These are phyloP conservation scores for Phytophthora melonis DNA, from an alignment of 352 stramenopile species.

Conservation along the genomic window DNA sequence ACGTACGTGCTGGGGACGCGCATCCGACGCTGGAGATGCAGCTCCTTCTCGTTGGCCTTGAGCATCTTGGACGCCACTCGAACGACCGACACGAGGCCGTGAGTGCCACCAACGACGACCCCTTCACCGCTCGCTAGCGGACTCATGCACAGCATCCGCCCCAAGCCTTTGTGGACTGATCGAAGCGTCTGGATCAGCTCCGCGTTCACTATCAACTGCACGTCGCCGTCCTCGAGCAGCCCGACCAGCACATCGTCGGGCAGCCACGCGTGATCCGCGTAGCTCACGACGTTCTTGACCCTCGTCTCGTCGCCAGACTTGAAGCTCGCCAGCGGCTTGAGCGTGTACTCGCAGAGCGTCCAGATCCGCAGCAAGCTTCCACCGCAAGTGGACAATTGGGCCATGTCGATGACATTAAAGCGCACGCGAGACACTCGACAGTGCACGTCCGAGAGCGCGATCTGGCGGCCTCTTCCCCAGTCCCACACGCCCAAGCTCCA, in stretches of 20 bases:
- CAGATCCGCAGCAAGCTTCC: constrained; percentile 78
- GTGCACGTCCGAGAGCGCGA: constrained; percentile 73
- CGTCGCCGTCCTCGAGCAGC: constrained; percentile 74
- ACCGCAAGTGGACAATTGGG: constrained; percentile 77
- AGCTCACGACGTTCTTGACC: constrained; percentile 52
- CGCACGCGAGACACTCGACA: constrained; percentile 73
- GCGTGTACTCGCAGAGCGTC: constrained; percentile 77
- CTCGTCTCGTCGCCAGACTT: constrained; percentile 78
- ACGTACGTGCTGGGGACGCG: constrained; percentile 58
- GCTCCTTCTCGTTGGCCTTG: constrained; percentile 66
- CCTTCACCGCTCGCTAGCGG: constrained; percentile 58
- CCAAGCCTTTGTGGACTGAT: constrained; percentile 58
- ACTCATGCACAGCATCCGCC: constrained; percentile 48
- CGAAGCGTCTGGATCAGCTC: constrained; percentile 78
- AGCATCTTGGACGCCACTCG: constrained; percentile 66
- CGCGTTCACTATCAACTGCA: constrained; percentile 80
- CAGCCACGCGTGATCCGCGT: constrained; percentile 80
- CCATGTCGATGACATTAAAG: constrained; percentile 85
- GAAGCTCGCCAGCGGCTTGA: constrained; percentile 79
- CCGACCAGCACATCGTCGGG: constrained; percentile 71
- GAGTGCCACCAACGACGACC: constrained; percentile 65
- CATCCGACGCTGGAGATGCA: constrained; percentile 75
- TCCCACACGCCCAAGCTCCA: constrained; percentile 83
- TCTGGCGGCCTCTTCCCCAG: constrained; percentile 71
- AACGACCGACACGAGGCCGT: constrained; percentile 70